Base-by-base conservation (phyloP, 1,284 basidiomycete genomes). In the Cutaneotrichosporon sp. region DNA sequence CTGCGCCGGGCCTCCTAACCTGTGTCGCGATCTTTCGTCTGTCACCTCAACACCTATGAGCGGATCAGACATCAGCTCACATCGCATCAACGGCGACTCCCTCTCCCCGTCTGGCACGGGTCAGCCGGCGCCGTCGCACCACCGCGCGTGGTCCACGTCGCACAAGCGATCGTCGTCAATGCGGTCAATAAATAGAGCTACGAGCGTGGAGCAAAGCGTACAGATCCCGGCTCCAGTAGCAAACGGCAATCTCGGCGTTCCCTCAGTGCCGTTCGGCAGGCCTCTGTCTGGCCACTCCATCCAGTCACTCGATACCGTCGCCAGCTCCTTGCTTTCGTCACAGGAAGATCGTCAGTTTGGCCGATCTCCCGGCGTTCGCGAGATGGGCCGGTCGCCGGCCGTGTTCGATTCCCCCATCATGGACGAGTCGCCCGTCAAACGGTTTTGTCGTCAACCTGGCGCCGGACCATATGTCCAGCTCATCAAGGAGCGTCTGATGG, bases 401-500 rank as follows among this genome's bases (percentile, higher is more conserved):
- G 30, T 53, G 2, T 31, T 50, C 60, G 46, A 56, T 21, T 56
- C 55, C 21, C 31, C 46, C 6, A 30, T 11, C 22, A 10, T 40
- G 21, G 56, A 62, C 26, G 34, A 30, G 8, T 6, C 47, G 38
- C 40, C 61, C 4, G 9, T 42, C 4, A 62, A 26, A 14, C 18
- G 34, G 22, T 56, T 7, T 5, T 49, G 30, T 18, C 63, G 66
- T 18, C 55, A 63, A 26, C 64, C 64, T 0, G 66, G 62, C 3
- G 53, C 67, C 4, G 78, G 77, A 0, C 81, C 83, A 1, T 86
- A 86, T 66, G 76, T 83, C 31, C 80, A 85, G 46, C 72, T 85
- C 18, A 81, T 81, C 56, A 86, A 86, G 72, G 84, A 85, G 69
- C 77, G 85, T 6, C 73, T 85, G 64, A 77, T 85, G 73, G 84